Evolutionary conservation across 768 basidiomycete genomes (phyloP).

Genomic region (Suillus ampliporus): DNA sequence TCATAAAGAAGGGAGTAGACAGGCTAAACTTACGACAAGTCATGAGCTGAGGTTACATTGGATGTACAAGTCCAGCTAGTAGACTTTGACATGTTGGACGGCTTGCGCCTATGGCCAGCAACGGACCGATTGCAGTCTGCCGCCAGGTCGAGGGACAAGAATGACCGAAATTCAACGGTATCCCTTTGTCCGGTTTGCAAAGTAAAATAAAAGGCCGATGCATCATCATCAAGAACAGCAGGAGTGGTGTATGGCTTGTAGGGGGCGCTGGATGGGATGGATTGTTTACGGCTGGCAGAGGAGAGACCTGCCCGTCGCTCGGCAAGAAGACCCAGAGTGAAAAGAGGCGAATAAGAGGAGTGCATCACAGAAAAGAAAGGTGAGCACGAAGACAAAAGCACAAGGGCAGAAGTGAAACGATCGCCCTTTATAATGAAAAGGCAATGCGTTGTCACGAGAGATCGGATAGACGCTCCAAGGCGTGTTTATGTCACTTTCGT

Average conservation of each 20-base stretch:
- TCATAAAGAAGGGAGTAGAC: not conserved
- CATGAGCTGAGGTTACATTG: constrained; percentile 18
- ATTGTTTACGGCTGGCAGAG: constrained; percentile 22
- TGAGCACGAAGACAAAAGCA: not conserved
- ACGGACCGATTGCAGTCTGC: constrained; percentile 55
- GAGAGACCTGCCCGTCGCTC: constrained; percentile 28
- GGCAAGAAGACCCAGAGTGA: constrained; percentile 64
- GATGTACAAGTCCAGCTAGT: constrained; percentile 35
- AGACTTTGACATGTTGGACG: constrained; percentile 35
- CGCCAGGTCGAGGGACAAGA: constrained; percentile 73
- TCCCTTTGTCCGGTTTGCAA: constrained; percentile 47
- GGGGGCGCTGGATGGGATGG: constrained; percentile 15
- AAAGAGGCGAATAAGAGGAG: constrained; percentile 60
- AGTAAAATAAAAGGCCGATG: constrained; percentile 54
- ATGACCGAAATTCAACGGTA: constrained; percentile 53
- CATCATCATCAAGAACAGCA: constrained; percentile 34
- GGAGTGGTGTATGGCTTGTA: constrained; percentile 13
- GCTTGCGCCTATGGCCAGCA: constrained; percentile 43
- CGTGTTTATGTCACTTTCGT: not conserved
- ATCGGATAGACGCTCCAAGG: constrained; percentile 13
- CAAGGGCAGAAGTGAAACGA: not conserved
- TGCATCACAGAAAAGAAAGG: constrained; percentile 15
- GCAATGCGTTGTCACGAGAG: constrained; percentile 14
- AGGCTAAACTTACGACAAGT: constrained; percentile 19
- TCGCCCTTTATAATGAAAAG: constrained; percentile 12